Conservation (phyloP, 805 yeast species). For the Monosporozyma aquatica region DNA sequence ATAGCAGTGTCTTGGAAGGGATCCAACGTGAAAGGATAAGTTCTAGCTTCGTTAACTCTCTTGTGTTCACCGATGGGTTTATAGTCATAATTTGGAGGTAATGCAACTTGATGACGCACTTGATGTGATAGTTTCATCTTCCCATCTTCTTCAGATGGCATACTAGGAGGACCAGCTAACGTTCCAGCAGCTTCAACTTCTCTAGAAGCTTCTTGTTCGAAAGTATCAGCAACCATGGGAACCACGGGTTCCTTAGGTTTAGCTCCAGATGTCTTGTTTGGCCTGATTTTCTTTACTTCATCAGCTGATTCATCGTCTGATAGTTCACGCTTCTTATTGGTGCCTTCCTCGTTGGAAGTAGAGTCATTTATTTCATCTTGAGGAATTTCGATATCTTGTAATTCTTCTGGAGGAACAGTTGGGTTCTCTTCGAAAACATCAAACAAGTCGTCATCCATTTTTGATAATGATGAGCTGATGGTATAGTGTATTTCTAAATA, state of each 20-base stretch:
- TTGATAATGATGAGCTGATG: too few relatives aligned
- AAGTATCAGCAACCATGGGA: slow-evolving; percentile 77
- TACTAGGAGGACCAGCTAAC: slow-evolving; percentile 37
- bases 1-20: slow-evolving; percentile 97
- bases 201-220: slow-evolving; percentile 82
- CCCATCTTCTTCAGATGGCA: slow-evolving; percentile 36
- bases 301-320: slow-evolving; percentile 12
- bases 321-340: slow-evolving; percentile 14
- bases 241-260: slow-evolving; percentile 40
- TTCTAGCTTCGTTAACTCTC: slow-evolving; percentile 68
- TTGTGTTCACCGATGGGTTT: slow-evolving; percentile 82
- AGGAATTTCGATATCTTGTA: slow-evolving; percentile 7
- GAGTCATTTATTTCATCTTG: slow-evolving; percentile 2
- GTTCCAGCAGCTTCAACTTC: slow-evolving; percentile 82
- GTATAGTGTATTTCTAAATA: too few relatives aligned
- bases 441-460: slow-evolving; percentile 20
- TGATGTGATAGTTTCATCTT: slow-evolving; percentile 75
- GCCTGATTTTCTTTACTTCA: slow-evolving; percentile 7
- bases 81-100: slow-evolving; percentile 86
- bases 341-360: neutral
- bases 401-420: slow-evolving; percentile 13
- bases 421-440: slow-evolving; percentile 29
- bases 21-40: slow-evolving; percentile 87
- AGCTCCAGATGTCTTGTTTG: slow-evolving; percentile 26
- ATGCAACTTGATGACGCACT: slow-evolving; percentile 95